Conservation (phyloP, 176 grass and related monocot genomes). For the Aegilops speltoides region DNA sequence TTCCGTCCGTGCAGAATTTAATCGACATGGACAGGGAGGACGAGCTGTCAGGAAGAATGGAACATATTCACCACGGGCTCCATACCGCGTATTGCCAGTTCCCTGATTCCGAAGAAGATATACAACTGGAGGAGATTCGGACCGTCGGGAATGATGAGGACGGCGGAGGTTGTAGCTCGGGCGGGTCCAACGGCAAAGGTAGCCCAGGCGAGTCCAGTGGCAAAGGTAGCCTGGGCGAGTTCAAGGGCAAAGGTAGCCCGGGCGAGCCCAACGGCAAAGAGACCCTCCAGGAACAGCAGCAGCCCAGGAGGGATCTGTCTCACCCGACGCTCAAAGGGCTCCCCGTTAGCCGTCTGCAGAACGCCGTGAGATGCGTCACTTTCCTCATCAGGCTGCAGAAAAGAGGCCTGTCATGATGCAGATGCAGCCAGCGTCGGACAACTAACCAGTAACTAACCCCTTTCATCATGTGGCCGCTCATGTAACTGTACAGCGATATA, state of each 20-base stretch:
- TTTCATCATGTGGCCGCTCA: not conserved
- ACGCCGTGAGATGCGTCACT: conserved; percentile 48
- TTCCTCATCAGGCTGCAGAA: conserved; percentile 61
- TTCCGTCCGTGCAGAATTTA: conserved; percentile 56
- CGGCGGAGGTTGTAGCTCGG: conserved; percentile 20
- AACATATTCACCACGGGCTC: conserved; percentile 63
- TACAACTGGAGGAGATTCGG: conserved; percentile 39
- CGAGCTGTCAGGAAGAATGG: conserved; percentile 58
- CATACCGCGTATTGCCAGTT: conserved; percentile 70
- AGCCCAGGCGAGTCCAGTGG: too few species aligned
- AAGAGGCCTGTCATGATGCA: conserved; percentile 29
- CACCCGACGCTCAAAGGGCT: conserved; percentile 66
- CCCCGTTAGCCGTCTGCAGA: conserved; percentile 41
- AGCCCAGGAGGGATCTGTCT: conserved; percentile 20
- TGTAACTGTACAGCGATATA: conserved; percentile 27
- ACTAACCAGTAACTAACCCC: not conserved
- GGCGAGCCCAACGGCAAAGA: conserved; percentile 8
- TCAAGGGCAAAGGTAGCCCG: conserved; percentile 13
- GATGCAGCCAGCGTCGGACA: not conserved
- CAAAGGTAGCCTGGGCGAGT: not conserved
- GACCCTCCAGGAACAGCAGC: not conserved
- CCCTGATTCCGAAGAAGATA: conserved; percentile 24
- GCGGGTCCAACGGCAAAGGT: not conserved
- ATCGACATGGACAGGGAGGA: conserved; percentile 78
- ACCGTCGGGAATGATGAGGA: conserved; percentile 12